These are phyloP conservation scores for Ilyonectria mors-panacis DNA, from an alignment of 2,329 filamentous ascomycete species.

Conservation along the genomic window DNA sequence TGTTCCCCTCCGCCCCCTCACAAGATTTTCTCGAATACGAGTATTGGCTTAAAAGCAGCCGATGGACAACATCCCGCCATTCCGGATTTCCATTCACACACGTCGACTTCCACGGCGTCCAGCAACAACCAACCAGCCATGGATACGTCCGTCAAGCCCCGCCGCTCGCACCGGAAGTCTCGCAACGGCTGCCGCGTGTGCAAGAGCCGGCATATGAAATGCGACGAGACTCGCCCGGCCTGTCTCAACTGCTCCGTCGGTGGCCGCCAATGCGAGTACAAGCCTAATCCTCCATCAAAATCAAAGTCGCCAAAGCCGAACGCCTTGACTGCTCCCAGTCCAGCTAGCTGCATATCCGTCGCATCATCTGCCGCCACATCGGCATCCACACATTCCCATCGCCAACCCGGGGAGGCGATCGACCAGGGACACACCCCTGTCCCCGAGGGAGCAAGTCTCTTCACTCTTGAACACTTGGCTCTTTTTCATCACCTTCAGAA, in stretches of 20 bases:
- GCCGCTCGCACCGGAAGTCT: conserved; percentile 34
- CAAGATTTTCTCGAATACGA: neutral
- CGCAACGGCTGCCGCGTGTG: conserved; percentile 33
- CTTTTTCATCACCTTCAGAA: conserved; percentile 23
- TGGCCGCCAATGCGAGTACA: conserved; percentile 9
- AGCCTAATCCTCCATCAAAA: neutral
- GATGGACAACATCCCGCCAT: neutral
- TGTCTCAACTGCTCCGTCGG: conserved; percentile 31
- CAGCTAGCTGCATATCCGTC: neutral
- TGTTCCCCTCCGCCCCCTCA: neutral
- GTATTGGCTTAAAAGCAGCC: conserved; percentile 6
- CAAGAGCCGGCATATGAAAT: conserved; percentile 35
- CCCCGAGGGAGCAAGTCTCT: conserved; percentile 3
- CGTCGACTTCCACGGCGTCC: neutral
- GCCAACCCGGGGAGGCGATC: no score
- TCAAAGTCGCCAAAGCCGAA: neutral
- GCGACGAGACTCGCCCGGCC: conserved; percentile 28
- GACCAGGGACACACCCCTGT: neutral
- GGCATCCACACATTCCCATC: neutral
- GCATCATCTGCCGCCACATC: neutral
- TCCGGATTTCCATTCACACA: neutral
- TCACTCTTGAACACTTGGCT: conserved; percentile 27
- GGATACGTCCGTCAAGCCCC: conserved; percentile 5
- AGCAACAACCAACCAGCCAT: neutral
- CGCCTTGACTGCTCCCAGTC: neutral